Evolutionary conservation across 2,329 filamentous ascomycete genomes (phyloP).

Genomic region (Zymoseptoria passerinii): DNA sequence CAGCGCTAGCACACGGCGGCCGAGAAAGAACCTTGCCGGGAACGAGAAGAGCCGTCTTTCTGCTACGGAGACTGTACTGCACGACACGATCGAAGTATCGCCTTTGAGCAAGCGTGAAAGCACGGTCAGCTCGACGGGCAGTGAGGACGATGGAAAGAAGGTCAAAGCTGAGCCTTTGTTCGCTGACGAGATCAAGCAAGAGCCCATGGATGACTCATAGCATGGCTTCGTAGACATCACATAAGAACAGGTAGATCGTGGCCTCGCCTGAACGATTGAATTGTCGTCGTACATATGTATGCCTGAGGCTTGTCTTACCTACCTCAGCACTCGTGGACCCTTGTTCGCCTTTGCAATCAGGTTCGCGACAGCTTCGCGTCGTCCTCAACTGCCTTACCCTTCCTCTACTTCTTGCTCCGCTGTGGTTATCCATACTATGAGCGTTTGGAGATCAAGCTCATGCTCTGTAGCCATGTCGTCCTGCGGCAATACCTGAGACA

Average conservation of each 20-base stretch:
- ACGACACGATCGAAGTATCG: conserved; percentile 11
- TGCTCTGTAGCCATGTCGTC: conserved; percentile 11
- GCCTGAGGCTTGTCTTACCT: background rate
- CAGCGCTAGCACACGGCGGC: conserved; percentile 9
- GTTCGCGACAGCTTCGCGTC: background rate
- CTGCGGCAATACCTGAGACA: conserved; percentile 4
- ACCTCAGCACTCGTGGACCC: background rate
- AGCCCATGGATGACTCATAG: conserved; percentile 16
- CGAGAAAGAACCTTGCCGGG: conserved; percentile 11
- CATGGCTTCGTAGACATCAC: background rate
- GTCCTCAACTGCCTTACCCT: background rate
- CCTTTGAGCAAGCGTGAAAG: conserved; percentile 15
- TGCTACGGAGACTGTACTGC: conserved; percentile 23
- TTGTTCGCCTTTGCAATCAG: background rate
- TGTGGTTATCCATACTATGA: conserved; percentile 2
- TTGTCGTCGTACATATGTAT: background rate
- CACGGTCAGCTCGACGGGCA: conserved; percentile 14
- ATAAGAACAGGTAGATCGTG: background rate
- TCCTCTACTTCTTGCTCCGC: background rate
- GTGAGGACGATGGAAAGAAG: conserved; percentile 6
- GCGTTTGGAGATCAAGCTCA: conserved; percentile 8
- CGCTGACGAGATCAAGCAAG: conserved; percentile 18
- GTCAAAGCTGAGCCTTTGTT: conserved; percentile 15
- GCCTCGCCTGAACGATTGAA: background rate
- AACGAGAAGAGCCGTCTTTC: conserved; percentile 21